A percentile compares a stretch with the other conserved stretches of the same genome.
Conservation (phyloP, 2,329 filamentous ascomycete species). For the Phialemoniopsis sp. region DNA sequence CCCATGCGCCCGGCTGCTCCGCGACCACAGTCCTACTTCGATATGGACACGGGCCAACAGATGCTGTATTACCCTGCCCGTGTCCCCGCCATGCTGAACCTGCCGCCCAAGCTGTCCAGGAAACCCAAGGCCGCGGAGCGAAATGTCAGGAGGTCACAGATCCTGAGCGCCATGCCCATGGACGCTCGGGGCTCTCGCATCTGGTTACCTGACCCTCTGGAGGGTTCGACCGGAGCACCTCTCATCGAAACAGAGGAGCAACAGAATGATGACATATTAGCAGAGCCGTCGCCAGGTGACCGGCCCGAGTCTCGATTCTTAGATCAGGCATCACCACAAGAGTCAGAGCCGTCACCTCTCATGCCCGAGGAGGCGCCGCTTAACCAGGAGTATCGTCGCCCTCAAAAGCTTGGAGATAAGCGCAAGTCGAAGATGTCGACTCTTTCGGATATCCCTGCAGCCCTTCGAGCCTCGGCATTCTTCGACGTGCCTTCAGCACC, state of each 20-base stretch:
- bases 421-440: slow-evolving; percentile 30
- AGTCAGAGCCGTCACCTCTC: too few species aligned
- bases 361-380: too few species aligned
- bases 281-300: slow-evolving; percentile 19
- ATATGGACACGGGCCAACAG: slow-evolving; percentile 63
- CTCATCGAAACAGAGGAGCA: slow-evolving; percentile 5
- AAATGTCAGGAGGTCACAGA: slow-evolving; percentile 69
- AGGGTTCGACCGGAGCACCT: slow-evolving; percentile 19
- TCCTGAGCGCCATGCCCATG: slow-evolving; percentile 59
- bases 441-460: slow-evolving; percentile 63
- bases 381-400: slow-evolving; percentile 18
- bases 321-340: too few species aligned
- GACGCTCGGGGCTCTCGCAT: slow-evolving; percentile 26
- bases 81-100: slow-evolving; percentile 87
- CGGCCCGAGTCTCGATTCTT: too few species aligned
- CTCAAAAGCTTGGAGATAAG: slow-evolving; percentile 22
- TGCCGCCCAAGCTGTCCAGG: slow-evolving; percentile 83
- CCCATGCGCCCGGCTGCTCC: slow-evolving; percentile 16
- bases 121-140: slow-evolving; percentile 59
- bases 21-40: slow-evolving; percentile 54
- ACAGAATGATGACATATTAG: not conserved
- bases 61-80: slow-evolving; percentile 97
- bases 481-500: slow-evolving; percentile 67
- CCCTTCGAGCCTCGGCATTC: slow-evolving; percentile 85
- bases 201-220: slow-evolving; percentile 44